Evolutionary conservation across 352 stramenopile genomes (phyloP).

Genomic region (Pythium guiyangense): DNA sequence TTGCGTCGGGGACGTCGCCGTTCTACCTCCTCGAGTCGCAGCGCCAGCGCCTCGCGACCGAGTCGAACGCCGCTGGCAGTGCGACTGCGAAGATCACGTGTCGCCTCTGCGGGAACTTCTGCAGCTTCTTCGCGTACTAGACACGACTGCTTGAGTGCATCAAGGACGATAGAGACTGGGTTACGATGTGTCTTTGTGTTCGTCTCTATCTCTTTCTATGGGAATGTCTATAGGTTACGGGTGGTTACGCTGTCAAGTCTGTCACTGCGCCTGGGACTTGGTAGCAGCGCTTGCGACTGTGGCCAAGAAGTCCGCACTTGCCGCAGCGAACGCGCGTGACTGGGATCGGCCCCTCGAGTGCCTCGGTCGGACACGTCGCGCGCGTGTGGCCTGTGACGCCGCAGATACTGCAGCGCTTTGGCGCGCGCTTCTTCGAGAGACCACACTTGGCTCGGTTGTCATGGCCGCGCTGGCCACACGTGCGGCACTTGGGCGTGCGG

Average conservation of each 20-base stretch:
- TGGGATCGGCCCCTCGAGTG: neutral
- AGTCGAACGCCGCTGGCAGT: constrained; percentile 1
- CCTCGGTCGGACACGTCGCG: neutral
- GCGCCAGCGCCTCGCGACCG: neutral
- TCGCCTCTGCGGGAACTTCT: constrained; percentile 72
- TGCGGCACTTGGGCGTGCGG: neutral
- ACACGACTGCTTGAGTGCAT: neutral
- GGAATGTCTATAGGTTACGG: neutral
- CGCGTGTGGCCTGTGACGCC: neutral
- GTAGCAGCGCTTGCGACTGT: constrained; percentile 3
- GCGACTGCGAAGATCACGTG: constrained; percentile 44
- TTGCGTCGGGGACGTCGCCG: constrained; percentile 25
- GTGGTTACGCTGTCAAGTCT: neutral
- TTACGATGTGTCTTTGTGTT: neutral
- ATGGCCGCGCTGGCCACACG: neutral
- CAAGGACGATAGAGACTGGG: neutral
- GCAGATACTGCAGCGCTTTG: constrained; percentile 3
- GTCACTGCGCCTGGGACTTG: neutral
- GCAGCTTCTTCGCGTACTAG: constrained; percentile 69
- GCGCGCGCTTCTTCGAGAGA: neutral
- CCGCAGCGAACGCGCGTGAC: constrained; percentile 1
- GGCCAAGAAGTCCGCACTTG: constrained; percentile 7
- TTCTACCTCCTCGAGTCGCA: constrained; percentile 62
- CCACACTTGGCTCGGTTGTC: neutral
- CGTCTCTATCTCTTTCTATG: neutral